A percentile compares a stretch with the other conserved stretches of the same genome.
Evolutionary conservation across 1,284 basidiomycete genomes (phyloP).

Genomic region (Papiliotrema laurentii): DNA sequence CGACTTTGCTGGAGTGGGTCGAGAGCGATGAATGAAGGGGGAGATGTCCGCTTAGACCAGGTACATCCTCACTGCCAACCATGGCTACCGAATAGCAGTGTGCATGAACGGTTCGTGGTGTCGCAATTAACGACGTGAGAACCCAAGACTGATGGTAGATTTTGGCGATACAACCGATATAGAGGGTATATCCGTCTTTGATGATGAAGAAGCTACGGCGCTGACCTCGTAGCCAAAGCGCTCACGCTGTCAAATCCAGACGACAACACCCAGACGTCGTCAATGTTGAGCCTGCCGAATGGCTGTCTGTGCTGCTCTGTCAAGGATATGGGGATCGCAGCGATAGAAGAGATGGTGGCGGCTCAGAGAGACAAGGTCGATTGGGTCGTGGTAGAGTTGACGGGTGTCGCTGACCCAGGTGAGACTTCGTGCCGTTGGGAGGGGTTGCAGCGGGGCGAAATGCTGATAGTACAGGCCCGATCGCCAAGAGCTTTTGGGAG

Average conservation of each 20-base stretch:
- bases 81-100: slow-evolving; percentile 90
- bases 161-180: slow-evolving; percentile 51
- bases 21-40: slow-evolving; percentile 7
- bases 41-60: slow-evolving; percentile 44
- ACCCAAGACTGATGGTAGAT: slow-evolving; percentile 23
- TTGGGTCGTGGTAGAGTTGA: slow-evolving; percentile 88
- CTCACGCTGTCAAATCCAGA: slow-evolving; percentile 57
- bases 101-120: slow-evolving; percentile 75
- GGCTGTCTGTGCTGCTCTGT: slow-evolving; percentile 93
- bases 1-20: slow-evolving; percentile 68
- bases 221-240: slow-evolving; percentile 23
- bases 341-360: slow-evolving; percentile 71
- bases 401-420: slow-evolving; percentile 89
- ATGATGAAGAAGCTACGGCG: background rate
- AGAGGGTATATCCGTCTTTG: slow-evolving; percentile 36
- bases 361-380: slow-evolving; percentile 70
- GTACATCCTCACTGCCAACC: slow-evolving; percentile 80
- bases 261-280: slow-evolving; percentile 39
- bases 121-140: background rate
- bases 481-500: slow-evolving; percentile 84
- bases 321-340: slow-evolving; percentile 82
- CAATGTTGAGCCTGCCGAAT: slow-evolving; percentile 79
- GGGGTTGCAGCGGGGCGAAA: too few relatives aligned
- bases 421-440: slow-evolving; percentile 12
- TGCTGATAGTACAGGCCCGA: slow-evolving; percentile 50